phyloP scores from a whole-genome alignment of 2,329 filamentous ascomycete genomes.

The Colletotrichum gloeosporioides region DNA sequence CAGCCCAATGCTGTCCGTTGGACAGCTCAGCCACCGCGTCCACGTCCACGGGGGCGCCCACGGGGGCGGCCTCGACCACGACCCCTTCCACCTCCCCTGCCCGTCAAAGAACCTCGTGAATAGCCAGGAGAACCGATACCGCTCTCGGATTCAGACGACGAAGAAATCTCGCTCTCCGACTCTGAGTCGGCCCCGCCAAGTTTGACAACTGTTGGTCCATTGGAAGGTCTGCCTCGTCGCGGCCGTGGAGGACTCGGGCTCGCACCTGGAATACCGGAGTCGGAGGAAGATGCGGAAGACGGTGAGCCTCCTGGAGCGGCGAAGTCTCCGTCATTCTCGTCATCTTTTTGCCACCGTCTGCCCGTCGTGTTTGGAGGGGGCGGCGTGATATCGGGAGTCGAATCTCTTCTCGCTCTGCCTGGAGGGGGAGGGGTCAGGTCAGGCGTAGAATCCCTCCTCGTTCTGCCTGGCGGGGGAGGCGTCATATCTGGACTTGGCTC shows the following conservation, averaged over 20 bases:
- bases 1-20: neutral
- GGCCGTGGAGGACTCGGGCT: neutral
- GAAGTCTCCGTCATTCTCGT: neutral
- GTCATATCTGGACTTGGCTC: neutral
- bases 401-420: neutral
- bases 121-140: neutral
- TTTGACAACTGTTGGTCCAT: conserved; percentile 14
- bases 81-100: conserved; percentile 4
- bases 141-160: conserved; percentile 10
- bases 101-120: neutral
- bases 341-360: neutral
- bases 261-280: conserved; percentile 10
- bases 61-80: neutral
- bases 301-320: neutral
- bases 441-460: neutral
- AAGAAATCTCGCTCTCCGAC: conserved; percentile 14
- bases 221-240: neutral
- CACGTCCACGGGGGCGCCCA: neutral
- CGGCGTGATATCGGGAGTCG: conserved; percentile 8
- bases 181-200: conserved; percentile 16
- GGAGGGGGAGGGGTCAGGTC: neutral
- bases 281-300: neutral
- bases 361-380: neutral
- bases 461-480: neutral
- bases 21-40: neutral